These are phyloP conservation scores for Asclepias syriaca DNA, from an alignment of 257 asterid genomes.

Conservation along the genomic window DNA sequence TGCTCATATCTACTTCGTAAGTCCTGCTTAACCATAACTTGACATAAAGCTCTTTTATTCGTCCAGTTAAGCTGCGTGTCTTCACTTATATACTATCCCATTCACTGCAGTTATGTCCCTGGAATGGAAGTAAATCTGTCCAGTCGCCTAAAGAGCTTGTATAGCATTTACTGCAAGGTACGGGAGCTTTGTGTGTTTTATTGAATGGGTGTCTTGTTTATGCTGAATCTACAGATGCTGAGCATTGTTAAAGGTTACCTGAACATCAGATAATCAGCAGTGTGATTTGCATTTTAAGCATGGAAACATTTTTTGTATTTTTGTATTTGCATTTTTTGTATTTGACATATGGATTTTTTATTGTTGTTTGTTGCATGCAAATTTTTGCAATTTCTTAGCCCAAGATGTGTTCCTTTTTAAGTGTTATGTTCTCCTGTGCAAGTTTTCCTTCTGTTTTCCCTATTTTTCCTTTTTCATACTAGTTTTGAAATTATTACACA, in stretches of 20 bases:
- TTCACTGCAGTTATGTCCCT: conserved; percentile 74
- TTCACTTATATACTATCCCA: background rate
- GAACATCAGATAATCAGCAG: background rate
- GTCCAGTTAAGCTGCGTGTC: conserved; percentile 6
- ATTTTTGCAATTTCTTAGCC: background rate
- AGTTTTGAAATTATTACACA: background rate
- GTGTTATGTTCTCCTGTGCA: conserved; percentile 15
- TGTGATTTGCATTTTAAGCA: background rate
- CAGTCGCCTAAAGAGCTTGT: conserved; percentile 87
- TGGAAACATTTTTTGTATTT: background rate
- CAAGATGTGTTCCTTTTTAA: conserved; percentile 11
- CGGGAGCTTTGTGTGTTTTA: background rate
- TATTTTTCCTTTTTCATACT: background rate
- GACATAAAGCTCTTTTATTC: conserved; percentile 6
- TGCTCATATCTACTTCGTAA: conserved; percentile 90
- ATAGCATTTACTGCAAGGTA: conserved; percentile 92
- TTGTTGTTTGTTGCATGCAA: background rate
- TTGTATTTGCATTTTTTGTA: too few species aligned
- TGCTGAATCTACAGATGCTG: background rate
- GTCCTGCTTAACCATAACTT: conserved; percentile 28
- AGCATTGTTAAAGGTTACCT: background rate
- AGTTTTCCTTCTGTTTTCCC: background rate
- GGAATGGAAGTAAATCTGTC: conserved; percentile 97
- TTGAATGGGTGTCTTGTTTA: background rate
- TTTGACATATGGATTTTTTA: background rate